Conservation (phyloP, 2,329 filamentous ascomycete species). For the Phaeosphaeria sp. region DNA sequence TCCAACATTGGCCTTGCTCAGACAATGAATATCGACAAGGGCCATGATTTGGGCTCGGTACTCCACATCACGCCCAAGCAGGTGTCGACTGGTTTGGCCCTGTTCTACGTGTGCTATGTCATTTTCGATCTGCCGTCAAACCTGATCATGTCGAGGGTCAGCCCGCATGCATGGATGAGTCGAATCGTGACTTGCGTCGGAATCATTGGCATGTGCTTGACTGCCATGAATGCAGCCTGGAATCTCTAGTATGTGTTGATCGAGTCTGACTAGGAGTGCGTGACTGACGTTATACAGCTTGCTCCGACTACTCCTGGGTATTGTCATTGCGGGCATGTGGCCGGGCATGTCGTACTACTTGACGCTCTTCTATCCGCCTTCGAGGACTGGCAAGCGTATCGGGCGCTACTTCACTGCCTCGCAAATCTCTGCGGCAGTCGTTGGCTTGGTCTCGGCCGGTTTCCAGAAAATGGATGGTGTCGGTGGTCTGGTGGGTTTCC, state of each 20-base stretch:
- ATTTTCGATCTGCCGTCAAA: slow-evolving; percentile 90
- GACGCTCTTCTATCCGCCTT: slow-evolving; percentile 89
- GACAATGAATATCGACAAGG: slow-evolving; percentile 79
- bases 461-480: slow-evolving; percentile 90
- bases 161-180: slow-evolving; percentile 89
- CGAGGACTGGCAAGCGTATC: slow-evolving; percentile 84
- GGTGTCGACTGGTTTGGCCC: slow-evolving; percentile 80
- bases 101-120: slow-evolving; percentile 94
- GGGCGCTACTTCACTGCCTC: slow-evolving; percentile 89
- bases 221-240: slow-evolving; percentile 81
- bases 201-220: slow-evolving; percentile 81
- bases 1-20: slow-evolving; percentile 94
- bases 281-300: slow-evolving; percentile 52
- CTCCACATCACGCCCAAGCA: slow-evolving; percentile 75
- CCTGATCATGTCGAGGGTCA: slow-evolving; percentile 83
- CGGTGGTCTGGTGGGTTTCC: slow-evolving; percentile 78
- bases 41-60: slow-evolving; percentile 77
- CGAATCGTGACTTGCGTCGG: slow-evolving; percentile 88
- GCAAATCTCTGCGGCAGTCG: slow-evolving; percentile 87
- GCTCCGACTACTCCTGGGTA: slow-evolving; percentile 82
- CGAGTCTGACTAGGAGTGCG: not conserved
- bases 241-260: slow-evolving; percentile 73
- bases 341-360: slow-evolving; percentile 94
- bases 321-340: slow-evolving; percentile 94
- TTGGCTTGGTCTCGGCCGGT: slow-evolving; percentile 86